A percentile compares a stretch with the other conserved stretches of the same genome.
phyloP scores from a whole-genome alignment of 2,329 filamentous ascomycete species.

The Diaporthe vexans region DNA sequence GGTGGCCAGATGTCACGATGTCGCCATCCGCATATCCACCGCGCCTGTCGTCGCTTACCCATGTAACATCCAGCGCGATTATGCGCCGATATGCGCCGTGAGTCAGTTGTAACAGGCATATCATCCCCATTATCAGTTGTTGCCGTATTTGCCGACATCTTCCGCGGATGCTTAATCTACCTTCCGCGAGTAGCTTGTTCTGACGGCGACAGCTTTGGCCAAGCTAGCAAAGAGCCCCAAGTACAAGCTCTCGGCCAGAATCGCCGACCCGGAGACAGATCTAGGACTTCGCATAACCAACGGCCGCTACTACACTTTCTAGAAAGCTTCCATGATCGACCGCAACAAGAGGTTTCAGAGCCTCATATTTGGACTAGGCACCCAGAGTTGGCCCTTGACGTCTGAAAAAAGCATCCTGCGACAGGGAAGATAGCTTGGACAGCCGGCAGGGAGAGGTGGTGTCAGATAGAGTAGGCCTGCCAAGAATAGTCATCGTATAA shows the following conservation, averaged over 20 bases:
- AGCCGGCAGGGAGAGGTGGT: not conserved
- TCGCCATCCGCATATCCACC: not conserved
- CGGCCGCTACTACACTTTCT: slow-evolving; percentile 18
- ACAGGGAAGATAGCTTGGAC: slow-evolving; percentile 2
- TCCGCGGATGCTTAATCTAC: not conserved
- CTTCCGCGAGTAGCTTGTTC: not conserved
- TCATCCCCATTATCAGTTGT: not conserved
- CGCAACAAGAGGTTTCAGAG: slow-evolving; percentile 8
- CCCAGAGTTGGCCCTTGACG: not conserved
- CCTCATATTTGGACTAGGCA: slow-evolving; percentile 8
- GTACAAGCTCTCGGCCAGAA: slow-evolving; percentile 13
- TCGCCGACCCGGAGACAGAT: not conserved
- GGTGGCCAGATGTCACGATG: not conserved
- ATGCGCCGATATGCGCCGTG: slow-evolving; percentile 19
- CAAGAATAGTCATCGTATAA: slow-evolving; percentile 21
- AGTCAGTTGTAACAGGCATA: slow-evolving; percentile 3
- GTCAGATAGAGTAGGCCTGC: slow-evolving; percentile 24
- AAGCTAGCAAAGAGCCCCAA: not conserved
- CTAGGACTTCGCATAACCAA: slow-evolving; percentile 13
- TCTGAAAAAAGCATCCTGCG: slow-evolving; percentile 3
- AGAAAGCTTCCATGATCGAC: slow-evolving; percentile 33
- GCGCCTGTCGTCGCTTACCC: slow-evolving; percentile 28
- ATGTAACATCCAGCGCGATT: not conserved
- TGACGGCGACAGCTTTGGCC: not conserved
- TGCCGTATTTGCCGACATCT: not conserved